Evolutionary conservation across 331 rosid species (phyloP).

Genomic region (Dryas integrifolia): DNA sequence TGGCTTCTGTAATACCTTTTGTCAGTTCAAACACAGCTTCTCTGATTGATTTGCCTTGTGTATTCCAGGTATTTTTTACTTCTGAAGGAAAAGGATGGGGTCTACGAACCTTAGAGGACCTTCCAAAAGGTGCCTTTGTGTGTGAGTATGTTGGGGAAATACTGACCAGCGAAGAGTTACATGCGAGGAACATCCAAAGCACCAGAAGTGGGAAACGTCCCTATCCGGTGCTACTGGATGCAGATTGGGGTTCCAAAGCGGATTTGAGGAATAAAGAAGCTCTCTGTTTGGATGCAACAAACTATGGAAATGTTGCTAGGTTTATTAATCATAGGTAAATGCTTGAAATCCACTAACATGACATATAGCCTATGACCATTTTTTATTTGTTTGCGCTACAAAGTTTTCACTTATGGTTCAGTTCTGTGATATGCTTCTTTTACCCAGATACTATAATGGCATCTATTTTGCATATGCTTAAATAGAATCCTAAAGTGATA

Average conservation of each 20-base stretch:
- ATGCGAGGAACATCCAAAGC: conserved; percentile 47
- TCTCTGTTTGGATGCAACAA: conserved; percentile 74
- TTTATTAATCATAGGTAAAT: conserved; percentile 82
- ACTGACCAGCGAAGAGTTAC: conserved; percentile 54
- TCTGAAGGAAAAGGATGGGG: conserved; percentile 89
- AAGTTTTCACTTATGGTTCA: background rate
- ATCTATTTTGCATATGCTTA: background rate
- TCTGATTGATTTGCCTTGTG: conserved; percentile 18
- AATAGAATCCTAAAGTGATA: too few species aligned
- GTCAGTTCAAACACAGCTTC: background rate
- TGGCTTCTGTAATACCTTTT: background rate
- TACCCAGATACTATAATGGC: background rate
- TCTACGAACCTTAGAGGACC: conserved; percentile 68
- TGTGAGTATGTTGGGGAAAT: conserved; percentile 84
- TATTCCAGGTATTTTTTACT: conserved; percentile 67
- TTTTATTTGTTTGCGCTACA: background rate
- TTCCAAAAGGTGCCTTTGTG: conserved; percentile 84
- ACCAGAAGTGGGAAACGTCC: conserved; percentile 39
- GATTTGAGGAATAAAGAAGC: conserved; percentile 53
- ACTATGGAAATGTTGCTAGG: conserved; percentile 73
- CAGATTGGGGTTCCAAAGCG: conserved; percentile 56
- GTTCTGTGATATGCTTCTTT: background rate
- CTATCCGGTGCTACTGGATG: conserved; percentile 54
- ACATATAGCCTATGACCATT: background rate
- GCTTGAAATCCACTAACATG: background rate